phyloP scores from a whole-genome alignment of 2,329 filamentous ascomycete species.

The Elsinoe ampelina region DNA sequence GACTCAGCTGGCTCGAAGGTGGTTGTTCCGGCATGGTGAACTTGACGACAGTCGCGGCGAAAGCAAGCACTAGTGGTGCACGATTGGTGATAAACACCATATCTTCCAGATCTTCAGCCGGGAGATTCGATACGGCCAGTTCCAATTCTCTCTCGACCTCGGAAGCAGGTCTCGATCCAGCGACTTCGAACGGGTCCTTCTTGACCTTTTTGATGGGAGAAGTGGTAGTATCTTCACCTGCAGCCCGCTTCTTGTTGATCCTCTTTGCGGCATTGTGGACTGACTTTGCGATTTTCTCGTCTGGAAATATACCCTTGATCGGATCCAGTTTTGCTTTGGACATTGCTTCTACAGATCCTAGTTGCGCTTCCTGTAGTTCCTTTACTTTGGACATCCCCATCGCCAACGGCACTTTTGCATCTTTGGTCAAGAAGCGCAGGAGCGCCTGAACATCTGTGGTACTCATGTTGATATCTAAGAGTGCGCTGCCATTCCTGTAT shows the following conservation, averaged over 20 bases:
- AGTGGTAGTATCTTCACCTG: slow-evolving; percentile 27
- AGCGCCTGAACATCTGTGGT: slow-evolving; percentile 23
- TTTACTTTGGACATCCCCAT: slow-evolving; percentile 47
- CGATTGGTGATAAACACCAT: slow-evolving; percentile 63
- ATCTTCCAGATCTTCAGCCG: slow-evolving; percentile 51
- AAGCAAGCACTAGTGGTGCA: slow-evolving; percentile 73
- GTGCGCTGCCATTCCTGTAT: too few relatives aligned
- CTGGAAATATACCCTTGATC: slow-evolving; percentile 37
- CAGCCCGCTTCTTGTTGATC: slow-evolving; percentile 45
- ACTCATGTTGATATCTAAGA: slow-evolving; percentile 1
- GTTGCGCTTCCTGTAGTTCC: slow-evolving; percentile 41
- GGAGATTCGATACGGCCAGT: slow-evolving; percentile 45
- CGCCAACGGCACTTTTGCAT: slow-evolving; percentile 48
- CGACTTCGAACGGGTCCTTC: slow-evolving; percentile 15
- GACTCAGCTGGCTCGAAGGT: slow-evolving; percentile 68
- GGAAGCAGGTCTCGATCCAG: slow-evolving; percentile 32
- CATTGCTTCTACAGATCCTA: slow-evolving; percentile 39
- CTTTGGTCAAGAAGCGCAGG: slow-evolving; percentile 49
- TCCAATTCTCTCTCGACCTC: slow-evolving; percentile 55
- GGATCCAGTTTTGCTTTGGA: slow-evolving; percentile 38
- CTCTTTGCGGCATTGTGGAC: slow-evolving; percentile 49
- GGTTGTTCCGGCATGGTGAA: slow-evolving; percentile 82
- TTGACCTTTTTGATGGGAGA: slow-evolving; percentile 18
- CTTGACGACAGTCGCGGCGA: slow-evolving; percentile 62
- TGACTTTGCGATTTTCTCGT: slow-evolving; percentile 49